Base-by-base conservation (phyloP, 73 alveolate genomes). In the Paramecium pentaurelia region DNA sequence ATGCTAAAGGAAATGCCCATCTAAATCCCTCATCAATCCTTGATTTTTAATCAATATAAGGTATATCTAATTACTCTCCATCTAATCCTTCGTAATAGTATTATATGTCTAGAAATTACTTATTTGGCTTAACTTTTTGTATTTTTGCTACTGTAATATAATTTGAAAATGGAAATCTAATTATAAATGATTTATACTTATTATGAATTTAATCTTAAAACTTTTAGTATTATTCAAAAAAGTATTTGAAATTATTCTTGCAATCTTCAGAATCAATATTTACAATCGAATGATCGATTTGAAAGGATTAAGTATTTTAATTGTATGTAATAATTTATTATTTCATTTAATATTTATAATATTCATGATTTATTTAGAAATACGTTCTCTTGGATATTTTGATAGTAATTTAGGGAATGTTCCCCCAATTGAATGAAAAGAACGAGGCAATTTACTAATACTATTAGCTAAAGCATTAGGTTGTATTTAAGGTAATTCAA, bases 371-470 rank as follows among this genome's bases (percentile, higher is more conserved):
- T 47, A 47, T 47, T 47, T 47, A 11, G 60, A 47, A 6, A 71
- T 71, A 18, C 86, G 36, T 30, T 71, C 89, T 44, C 89, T 37
- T 2, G 89, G 89, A 40, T 77, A n/a, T 40, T 77, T 77, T 18
- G 71, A 18, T 38, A 77, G 49, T 77, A 77, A 40, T 77, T 77
- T 77, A 14, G 89, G 89, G 37, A 77, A 77, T 22, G 89, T 42
- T 2, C 89, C 89, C 14, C 89, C 89, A 7, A 22, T n/a, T 11
- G 44, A 20, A 8, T 58, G 10, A 18, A 20, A 42, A 38, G 42
- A 20, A n/a, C 47, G 40, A 8, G 89, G 89, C 2, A 77, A 42
- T 40, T 77, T 77, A 38, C 42, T 22, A 7, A 38, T 32, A 18
- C 34, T 34, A 18, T 77, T 77, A 0, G 44, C 2, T 14, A 77